Percentiles rank a stretch among this genome's conserved stretches.
These are phyloP conservation scores for Diplocarpon rosae DNA, from an alignment of 2,329 filamentous ascomycete genomes.

Conservation along the genomic window DNA sequence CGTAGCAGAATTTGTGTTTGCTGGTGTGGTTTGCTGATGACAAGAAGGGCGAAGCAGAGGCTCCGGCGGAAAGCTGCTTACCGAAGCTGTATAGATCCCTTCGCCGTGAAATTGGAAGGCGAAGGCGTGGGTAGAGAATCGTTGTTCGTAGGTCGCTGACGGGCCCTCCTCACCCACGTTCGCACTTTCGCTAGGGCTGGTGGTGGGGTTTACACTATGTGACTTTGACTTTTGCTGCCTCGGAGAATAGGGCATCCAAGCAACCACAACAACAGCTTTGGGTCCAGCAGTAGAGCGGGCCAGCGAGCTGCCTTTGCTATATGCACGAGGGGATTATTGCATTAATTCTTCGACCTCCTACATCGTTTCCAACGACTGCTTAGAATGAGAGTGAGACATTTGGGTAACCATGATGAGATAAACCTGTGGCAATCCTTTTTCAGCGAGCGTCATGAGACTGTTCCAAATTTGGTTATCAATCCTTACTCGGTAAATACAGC, in stretches of 20 bases:
- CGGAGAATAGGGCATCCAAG: background rate
- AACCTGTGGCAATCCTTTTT: background rate
- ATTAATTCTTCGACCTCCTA: background rate
- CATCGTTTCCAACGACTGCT: background rate
- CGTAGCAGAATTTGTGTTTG: conserved; percentile 7
- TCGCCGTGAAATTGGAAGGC: background rate
- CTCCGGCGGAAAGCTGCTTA: conserved; percentile 4
- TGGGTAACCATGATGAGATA: background rate
- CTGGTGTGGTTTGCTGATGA: conserved; percentile 2
- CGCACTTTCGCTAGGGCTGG: background rate
- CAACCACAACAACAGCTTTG: too few species aligned
- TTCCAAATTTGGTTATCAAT: background rate
- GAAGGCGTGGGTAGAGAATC: background rate
- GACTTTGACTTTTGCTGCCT: conserved; percentile 3
- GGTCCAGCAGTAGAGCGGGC: too few species aligned
- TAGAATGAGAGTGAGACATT: background rate
- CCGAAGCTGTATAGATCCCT: background rate
- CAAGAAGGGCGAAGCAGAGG: background rate
- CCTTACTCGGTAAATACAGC: background rate
- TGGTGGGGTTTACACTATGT: background rate
- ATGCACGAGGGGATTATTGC: too few species aligned
- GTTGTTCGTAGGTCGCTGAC: background rate
- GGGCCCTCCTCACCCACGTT: background rate
- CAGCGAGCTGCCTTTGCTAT: too few species aligned
- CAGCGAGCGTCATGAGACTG: background rate